These are phyloP conservation scores for Coix lacrymajobi DNA, from an alignment of 176 grass and related monocot genomes.

Conservation along the genomic window DNA sequence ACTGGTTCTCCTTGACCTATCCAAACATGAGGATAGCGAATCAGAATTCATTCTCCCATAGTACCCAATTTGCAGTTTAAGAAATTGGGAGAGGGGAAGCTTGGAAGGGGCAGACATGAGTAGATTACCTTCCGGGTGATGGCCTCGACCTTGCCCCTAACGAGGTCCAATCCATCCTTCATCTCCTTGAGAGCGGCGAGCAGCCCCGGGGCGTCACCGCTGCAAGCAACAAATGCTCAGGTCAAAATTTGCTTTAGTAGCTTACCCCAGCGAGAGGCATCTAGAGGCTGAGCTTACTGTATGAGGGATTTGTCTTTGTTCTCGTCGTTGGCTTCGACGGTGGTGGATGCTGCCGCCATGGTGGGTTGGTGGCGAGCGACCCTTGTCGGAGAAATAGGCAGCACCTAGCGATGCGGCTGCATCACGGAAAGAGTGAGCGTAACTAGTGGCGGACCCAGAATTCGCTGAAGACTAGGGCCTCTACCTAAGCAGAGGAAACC, in stretches of 20 bases:
- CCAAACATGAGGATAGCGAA: not conserved
- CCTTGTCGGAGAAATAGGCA: conserved; percentile 24
- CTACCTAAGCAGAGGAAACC: no score
- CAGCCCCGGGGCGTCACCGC: conserved; percentile 55
- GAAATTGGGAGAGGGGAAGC: not conserved
- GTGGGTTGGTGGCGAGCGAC: no score
- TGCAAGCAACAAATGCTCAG: not conserved
- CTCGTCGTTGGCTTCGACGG: not conserved
- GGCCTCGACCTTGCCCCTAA: conserved; percentile 56
- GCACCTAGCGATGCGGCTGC: not conserved
- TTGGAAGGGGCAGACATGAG: not conserved
- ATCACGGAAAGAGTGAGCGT: not conserved
- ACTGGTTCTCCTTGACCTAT: conserved; percentile 59
- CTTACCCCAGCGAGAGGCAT: not conserved
- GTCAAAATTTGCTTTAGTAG: no score
- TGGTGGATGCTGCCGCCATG: not conserved
- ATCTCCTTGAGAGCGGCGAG: conserved; percentile 70
- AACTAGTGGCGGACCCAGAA: not conserved
- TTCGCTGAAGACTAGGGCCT: no score
- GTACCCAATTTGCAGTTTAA: not conserved
- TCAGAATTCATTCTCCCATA: not conserved
- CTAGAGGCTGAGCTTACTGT: not conserved
- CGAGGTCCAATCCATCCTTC: conserved; percentile 69
- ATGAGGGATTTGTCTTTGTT: not conserved
- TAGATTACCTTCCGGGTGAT: conserved; percentile 53